Base-by-base conservation (phyloP, 2,329 filamentous ascomycete species). In the Clonostachys sp. region DNA sequence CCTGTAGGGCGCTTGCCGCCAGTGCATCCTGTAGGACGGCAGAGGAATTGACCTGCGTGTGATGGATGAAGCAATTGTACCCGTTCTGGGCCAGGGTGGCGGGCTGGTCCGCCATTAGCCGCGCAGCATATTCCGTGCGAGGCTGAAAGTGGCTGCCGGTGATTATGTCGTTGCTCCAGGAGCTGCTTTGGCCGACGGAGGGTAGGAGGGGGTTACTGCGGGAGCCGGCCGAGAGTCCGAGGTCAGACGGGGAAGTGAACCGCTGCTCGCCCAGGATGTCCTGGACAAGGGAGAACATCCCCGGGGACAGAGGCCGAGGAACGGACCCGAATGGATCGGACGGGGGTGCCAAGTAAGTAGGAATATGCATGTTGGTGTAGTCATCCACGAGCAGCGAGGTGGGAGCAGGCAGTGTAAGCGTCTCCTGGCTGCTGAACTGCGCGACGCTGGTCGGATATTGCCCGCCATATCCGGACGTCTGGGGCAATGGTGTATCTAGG, bases 1-100 rank as follows among this genome's bases (percentile, higher is more conserved):
- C 33, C 20, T 44, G 42, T n/a, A 24, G 20, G n/a, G 42, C 42
- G 42, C 42, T 44, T n/a, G 42, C 42, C 20, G 42, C n/a, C 20
- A 44, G 18, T 20, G 33, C 42, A 13, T 42, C 41, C 13, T 20
- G 41, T 4, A 52, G 41, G 7, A 47, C 41, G 14, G 45, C 42
- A 4, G 45, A 38, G 34, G n/a, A 8, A 36, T 36, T 5, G 46
- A 42, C 7, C 16, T 40, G 14, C 30, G 41, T 10, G 44, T 20
- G 17, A 46, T 24, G 17, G 45, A 46, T 40, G 38, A 38, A 50
- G 17, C 13, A 14, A 14, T 13, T 18, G 14, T 20, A 20, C 16
- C 41, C 41, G n/a, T 17, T n/a, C 41, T 16, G 13, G n/a, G 41
- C 41, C 14, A 42, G 13, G 20, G 20, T 14, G 8, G 20, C 13